A percentile compares a stretch with the other conserved stretches of the same genome.
These are phyloP conservation scores for Castanea sativa DNA, from an alignment of 306 rosid genomes.

Conservation along the genomic window DNA sequence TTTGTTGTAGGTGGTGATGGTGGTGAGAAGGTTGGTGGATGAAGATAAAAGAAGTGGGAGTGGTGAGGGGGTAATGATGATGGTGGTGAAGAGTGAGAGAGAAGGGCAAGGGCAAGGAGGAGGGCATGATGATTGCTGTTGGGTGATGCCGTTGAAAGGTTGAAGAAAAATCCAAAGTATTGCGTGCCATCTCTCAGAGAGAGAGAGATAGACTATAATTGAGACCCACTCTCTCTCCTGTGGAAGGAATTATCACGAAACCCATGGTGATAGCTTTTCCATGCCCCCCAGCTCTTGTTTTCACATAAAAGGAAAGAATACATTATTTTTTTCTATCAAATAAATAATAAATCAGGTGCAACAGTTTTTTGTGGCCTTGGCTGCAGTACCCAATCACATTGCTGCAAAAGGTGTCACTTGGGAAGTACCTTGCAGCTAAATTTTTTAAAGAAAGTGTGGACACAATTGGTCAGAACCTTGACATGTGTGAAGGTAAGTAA, in stretches of 20 bases:
- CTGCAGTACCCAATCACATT: constrained; percentile 20
- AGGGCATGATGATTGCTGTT: constrained; percentile 77
- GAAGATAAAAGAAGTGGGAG: constrained; percentile 37
- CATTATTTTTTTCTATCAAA: constrained; percentile 24
- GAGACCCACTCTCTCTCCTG: not conserved
- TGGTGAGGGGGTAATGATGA: constrained; percentile 67
- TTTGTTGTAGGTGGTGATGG: constrained; percentile 14
- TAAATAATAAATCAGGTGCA: constrained; percentile 22
- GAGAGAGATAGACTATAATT: constrained; percentile 20
- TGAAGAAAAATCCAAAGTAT: constrained; percentile 66
- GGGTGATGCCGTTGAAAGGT: constrained; percentile 53
- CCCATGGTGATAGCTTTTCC: constrained; percentile 37
- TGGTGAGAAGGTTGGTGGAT: constrained; percentile 10
- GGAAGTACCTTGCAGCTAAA: too few species aligned
- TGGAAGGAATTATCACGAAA: constrained; percentile 44
- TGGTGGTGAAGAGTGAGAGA: constrained; percentile 50
- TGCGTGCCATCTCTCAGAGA: constrained; percentile 43
- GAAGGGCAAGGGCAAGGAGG: constrained; percentile 24
- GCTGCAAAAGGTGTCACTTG: not conserved
- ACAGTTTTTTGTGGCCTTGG: constrained; percentile 12
- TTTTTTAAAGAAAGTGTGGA: too few species aligned
- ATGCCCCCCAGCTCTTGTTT: constrained; percentile 37
- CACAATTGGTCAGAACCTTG: too few species aligned
- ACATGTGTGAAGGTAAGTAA: too few species aligned
- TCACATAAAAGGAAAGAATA: constrained; percentile 26